Evolutionary conservation across 495 filamentous ascomycete genomes (phyloP).

Genomic region (Neurospora africana): DNA sequence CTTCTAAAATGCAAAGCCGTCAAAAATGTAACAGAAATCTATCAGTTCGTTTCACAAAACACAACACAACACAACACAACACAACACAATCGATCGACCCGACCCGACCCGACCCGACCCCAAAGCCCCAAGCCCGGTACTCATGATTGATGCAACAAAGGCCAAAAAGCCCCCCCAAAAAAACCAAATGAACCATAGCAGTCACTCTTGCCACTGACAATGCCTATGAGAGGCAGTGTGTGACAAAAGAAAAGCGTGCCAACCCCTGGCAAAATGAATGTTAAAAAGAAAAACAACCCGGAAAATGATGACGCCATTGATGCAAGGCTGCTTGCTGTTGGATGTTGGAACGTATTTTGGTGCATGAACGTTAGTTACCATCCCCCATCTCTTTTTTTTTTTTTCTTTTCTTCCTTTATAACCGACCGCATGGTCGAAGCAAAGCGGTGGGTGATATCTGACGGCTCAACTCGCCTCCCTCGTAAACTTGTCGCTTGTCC

Average conservation of each 20-base stretch:
- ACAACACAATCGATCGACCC: conserved; percentile 3
- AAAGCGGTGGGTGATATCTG: conserved; percentile 61
- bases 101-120: not conserved
- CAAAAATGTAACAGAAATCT: conserved; percentile 2
- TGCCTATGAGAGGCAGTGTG: not conserved
- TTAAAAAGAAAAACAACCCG: conserved; percentile 12
- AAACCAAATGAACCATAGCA: not conserved
- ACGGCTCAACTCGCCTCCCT: conserved; percentile 29
- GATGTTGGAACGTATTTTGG: conserved; percentile 11
- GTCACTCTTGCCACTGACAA: not conserved
- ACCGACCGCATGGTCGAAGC: conserved; percentile 26
- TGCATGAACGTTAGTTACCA: not conserved
- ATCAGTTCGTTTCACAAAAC: conserved; percentile 2
- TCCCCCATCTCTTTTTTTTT: conserved; percentile 10
- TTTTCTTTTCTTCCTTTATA: conserved; percentile 1
- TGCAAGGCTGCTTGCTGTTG: conserved; percentile 12
- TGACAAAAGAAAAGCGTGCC: not conserved
- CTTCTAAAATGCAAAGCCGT: conserved; percentile 2
- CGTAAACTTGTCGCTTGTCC: not conserved
- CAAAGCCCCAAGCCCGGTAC: conserved; percentile 1
- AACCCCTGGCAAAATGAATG: not conserved
- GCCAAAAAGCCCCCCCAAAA: not conserved
- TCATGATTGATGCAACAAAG: not conserved
- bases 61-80: conserved; percentile 9
- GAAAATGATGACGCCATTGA: conserved; percentile 18